Evolutionary conservation across 257 asterid genomes (phyloP).

Genomic region (Datura wrightii): DNA sequence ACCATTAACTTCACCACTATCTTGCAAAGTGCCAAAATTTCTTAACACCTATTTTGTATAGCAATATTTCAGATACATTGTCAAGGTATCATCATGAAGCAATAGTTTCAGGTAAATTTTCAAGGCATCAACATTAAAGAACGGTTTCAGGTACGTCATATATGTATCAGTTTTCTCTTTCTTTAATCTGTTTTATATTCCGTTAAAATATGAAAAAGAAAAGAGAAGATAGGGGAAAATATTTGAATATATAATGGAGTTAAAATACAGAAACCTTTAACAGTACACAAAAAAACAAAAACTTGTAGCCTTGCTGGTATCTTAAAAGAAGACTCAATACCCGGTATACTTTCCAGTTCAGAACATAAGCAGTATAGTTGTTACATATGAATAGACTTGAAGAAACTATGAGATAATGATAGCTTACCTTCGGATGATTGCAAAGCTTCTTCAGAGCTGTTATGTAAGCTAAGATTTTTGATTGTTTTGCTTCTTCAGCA

Average conservation of each 20-base stretch:
- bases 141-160: neutral
- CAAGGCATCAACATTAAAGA: neutral
- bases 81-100: neutral
- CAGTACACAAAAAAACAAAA: neutral
- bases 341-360: neutral
- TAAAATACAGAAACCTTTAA: neutral
- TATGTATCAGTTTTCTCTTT: neutral
- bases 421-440: slow-evolving; percentile 95
- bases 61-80: neutral
- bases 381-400: slow-evolving; percentile 10
- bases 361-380: neutral
- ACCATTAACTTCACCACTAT: neutral
- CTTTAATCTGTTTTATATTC: neutral
- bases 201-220: neutral
- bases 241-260: neutral
- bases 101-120: neutral
- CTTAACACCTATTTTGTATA: slow-evolving; percentile 8
- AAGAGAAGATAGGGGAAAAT: neutral
- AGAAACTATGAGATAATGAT: slow-evolving; percentile 19
- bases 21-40: neutral
- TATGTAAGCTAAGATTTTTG: slow-evolving; percentile 90
- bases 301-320: neutral
- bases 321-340: slow-evolving; percentile 8
- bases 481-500: slow-evolving; percentile 75
- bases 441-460: slow-evolving; percentile 97